These are phyloP conservation scores for Trametes maxima DNA, from an alignment of 768 basidiomycete genomes.

Conservation along the genomic window DNA sequence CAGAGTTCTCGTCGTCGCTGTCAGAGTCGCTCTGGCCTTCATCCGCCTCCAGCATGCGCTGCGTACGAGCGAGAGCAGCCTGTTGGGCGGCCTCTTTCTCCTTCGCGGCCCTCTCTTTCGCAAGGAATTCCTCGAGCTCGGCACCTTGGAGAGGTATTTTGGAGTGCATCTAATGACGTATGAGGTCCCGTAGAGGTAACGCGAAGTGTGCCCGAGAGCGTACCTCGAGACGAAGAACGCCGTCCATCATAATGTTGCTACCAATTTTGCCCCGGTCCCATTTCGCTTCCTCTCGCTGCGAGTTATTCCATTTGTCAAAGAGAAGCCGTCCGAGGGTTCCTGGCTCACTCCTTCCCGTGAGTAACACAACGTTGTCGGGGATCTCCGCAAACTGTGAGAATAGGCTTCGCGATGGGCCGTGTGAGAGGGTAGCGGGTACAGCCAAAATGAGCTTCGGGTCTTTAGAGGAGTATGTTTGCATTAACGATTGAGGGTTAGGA, in stretches of 20 bases:
- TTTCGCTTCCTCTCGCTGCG: slow-evolving; percentile 77
- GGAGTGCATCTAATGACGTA: slow-evolving; percentile 64
- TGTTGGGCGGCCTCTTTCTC: slow-evolving; percentile 88
- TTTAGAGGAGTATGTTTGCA: slow-evolving; percentile 81
- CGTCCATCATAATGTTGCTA: slow-evolving; percentile 80
- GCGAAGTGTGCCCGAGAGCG: slow-evolving; percentile 20
- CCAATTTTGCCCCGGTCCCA: slow-evolving; percentile 94
- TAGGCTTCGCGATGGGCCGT: slow-evolving; percentile 85
- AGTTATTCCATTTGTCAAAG: slow-evolving; percentile 84
- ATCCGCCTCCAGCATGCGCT: slow-evolving; percentile 91
- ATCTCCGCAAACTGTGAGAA: slow-evolving; percentile 86
- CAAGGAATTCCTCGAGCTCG: slow-evolving; percentile 81
- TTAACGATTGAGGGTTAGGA: slow-evolving; percentile 75
- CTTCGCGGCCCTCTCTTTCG: slow-evolving; percentile 71
- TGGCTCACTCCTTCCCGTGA: slow-evolving; percentile 79
- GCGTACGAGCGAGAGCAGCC: slow-evolving; percentile 79
- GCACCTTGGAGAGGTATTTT: slow-evolving; percentile 89
- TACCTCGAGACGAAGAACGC: slow-evolving; percentile 67
- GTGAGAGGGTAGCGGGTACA: slow-evolving; percentile 89
- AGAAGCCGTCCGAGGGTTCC: slow-evolving; percentile 78
- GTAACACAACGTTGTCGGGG: slow-evolving; percentile 83
- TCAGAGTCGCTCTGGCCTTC: slow-evolving; percentile 85
- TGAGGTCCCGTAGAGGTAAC: not conserved
- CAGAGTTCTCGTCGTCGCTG: slow-evolving; percentile 51
- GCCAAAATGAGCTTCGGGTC: slow-evolving; percentile 94